Percentiles rank a stretch among this genome's conserved stretches.
Evolutionary conservation across 805 yeast genomes (phyloP).

Genomic region (Kuraishia ogatae): DNA sequence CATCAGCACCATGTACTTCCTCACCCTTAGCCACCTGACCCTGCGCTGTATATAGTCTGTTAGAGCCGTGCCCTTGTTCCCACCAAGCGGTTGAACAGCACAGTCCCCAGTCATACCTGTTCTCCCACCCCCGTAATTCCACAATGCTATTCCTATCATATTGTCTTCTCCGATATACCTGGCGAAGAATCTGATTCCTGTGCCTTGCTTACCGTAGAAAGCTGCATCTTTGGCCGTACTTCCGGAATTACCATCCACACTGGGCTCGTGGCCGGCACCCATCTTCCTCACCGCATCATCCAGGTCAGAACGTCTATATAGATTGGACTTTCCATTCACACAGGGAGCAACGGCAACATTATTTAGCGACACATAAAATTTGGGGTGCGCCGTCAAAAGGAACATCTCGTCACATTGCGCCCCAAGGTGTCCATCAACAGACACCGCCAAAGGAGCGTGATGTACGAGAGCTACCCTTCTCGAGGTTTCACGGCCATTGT

Average conservation of each 20-base stretch:
- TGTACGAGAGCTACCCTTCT: slow-evolving; percentile 63
- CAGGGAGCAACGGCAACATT: slow-evolving; percentile 74
- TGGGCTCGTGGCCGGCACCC: slow-evolving; percentile 20
- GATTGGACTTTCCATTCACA: slow-evolving; percentile 82
- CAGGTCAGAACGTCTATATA: slow-evolving; percentile 60
- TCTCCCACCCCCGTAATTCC: slow-evolving; percentile 61
- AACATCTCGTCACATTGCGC: slow-evolving; percentile 80
- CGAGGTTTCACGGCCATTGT: slow-evolving; percentile 34
- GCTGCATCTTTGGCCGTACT: slow-evolving; percentile 23
- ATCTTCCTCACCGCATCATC: slow-evolving; percentile 44
- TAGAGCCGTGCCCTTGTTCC: slow-evolving; percentile 25
- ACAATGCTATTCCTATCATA: slow-evolving; percentile 81
- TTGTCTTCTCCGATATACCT: slow-evolving; percentile 87
- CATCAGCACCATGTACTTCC: slow-evolving; percentile 79
- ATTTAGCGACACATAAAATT: slow-evolving; percentile 75
- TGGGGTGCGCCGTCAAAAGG: slow-evolving; percentile 73
- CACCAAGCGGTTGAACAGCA: slow-evolving; percentile 64
- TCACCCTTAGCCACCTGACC: slow-evolving; percentile 77
- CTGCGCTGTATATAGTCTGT: slow-evolving; percentile 58
- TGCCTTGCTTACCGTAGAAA: slow-evolving; percentile 20
- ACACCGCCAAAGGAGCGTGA: slow-evolving; percentile 67
- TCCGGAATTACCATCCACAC: slow-evolving; percentile 24
- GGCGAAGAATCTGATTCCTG: slow-evolving; percentile 63
- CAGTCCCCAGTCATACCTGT: slow-evolving; percentile 75
- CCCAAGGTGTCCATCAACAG: slow-evolving; percentile 35